Evolutionary conservation across 1,139 yeast genomes (phyloP).

Genomic region (Candida gigantensis): DNA sequence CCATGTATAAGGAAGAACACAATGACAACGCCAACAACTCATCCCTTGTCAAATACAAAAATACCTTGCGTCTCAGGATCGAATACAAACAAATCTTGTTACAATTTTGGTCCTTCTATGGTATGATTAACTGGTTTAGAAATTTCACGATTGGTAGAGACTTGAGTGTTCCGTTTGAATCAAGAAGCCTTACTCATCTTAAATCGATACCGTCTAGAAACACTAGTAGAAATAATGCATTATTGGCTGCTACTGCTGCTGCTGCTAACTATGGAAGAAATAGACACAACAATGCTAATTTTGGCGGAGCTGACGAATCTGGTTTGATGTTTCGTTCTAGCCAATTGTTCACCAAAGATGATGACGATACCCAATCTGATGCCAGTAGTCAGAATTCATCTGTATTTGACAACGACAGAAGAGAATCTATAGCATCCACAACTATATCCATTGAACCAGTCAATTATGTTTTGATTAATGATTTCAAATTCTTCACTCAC

Average conservation of each 20-base stretch:
- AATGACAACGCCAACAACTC: constrained; percentile 17
- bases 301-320: constrained; percentile 1
- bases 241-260: constrained; percentile 29
- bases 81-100: constrained; percentile 44
- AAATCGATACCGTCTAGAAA: constrained; percentile 36
- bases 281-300: background rate
- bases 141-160: constrained; percentile 37
- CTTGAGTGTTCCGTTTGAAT: constrained; percentile 36
- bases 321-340: constrained; percentile 2
- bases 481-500: constrained; percentile 23
- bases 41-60: constrained; percentile 37
- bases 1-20: constrained; percentile 29
- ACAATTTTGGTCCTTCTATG: constrained; percentile 47
- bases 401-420: constrained; percentile 11
- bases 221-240: constrained; percentile 26
- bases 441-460: constrained; percentile 7
- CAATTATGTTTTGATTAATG: constrained; percentile 15
- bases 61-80: constrained; percentile 39
- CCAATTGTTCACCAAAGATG: constrained; percentile 7
- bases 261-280: constrained; percentile 21
- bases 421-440: constrained; percentile 14
- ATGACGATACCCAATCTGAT: constrained; percentile 5
- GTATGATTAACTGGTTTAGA: constrained; percentile 43
- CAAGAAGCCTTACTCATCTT: constrained; percentile 26
- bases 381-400: constrained; percentile 9